Evolutionary conservation across 345 rosid species (phyloP), one percentile per base, ranked within the genome.

Genomic region (Eucalyptus virginea): DNA sequence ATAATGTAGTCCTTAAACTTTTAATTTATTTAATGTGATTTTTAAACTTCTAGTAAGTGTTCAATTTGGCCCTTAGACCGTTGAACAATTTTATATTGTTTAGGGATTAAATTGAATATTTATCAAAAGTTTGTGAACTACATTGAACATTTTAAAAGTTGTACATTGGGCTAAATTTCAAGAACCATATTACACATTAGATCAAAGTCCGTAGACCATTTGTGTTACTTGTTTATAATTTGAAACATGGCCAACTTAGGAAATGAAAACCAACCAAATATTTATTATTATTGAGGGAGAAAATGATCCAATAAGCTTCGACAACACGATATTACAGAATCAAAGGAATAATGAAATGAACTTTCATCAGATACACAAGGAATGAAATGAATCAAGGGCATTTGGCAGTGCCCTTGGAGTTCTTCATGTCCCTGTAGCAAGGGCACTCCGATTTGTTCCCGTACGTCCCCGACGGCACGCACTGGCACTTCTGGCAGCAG

Each of bases 391-490:
- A 65, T 93, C 89, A 95, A 89, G 97, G 98, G 94, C 98, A 96
- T 92, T 96, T 95, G 51, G 98, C 92, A 17, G 81, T 91, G 86
- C 94, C 94, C 94, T 95, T 95, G 86, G 89, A 88, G 92, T 89
- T 94, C 86, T 89, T 92, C 91, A 91, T 89, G 95, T 94, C 96
- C 88, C 94, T 91, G 65, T 96, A 96, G 67, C 98, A 96, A 88
- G 96, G 92, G 92, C 98, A 96, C 90, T 96, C 93, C 52, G 91
- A 89, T 88, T 95, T 96, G 93, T 95, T 94, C 19, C 97, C 97
- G 77, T 94, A 94, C 56, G 98, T 96, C n/a, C 99, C 98, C 58
- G 98, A 96, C 60, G 98, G 99, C 87, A 96, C 99, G 89, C 99
- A 96, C 88, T 93, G 89, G 93, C 98, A 96, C 65, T 92, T 88